Percentiles rank a stretch among this genome's conserved stretches.
These are phyloP conservation scores for Guadua angustifolia DNA, from an alignment of 176 grass and related monocot species.

Conservation along the genomic window DNA sequence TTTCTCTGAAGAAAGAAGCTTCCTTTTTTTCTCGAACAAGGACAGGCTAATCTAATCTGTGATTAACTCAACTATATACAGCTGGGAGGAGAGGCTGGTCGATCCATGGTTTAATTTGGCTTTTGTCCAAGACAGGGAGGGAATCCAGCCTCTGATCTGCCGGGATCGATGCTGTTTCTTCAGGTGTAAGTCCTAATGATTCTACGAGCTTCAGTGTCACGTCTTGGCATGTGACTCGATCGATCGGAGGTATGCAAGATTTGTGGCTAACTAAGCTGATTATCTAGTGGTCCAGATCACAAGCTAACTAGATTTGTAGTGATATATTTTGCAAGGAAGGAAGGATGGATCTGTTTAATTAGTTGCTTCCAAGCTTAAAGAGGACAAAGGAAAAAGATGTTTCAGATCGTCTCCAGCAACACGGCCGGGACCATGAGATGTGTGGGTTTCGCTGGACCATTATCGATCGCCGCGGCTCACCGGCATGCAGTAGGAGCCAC, in stretches of 20 bases:
- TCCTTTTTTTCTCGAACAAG: slow-evolving; percentile 40
- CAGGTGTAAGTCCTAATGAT: slow-evolving; percentile 55
- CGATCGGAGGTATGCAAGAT: not conserved
- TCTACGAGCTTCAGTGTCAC: slow-evolving; percentile 48
- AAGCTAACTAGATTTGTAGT: slow-evolving; percentile 39
- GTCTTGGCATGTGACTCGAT: slow-evolving; percentile 48
- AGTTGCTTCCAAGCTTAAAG: slow-evolving; percentile 51
- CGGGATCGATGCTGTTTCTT: slow-evolving; percentile 55
- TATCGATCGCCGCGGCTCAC: slow-evolving; percentile 29
- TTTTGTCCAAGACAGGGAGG: slow-evolving; percentile 26
- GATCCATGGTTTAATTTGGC: not conserved
- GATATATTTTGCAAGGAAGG: slow-evolving; percentile 40
- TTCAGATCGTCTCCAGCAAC: slow-evolving; percentile 32
- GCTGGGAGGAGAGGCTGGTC: not conserved
- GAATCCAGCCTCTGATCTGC: slow-evolving; percentile 42
- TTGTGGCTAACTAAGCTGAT: slow-evolving; percentile 32
- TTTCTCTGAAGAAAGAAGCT: slow-evolving; percentile 61
- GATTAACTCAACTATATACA: slow-evolving; percentile 19
- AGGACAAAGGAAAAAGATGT: slow-evolving; percentile 42
- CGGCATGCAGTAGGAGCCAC: slow-evolving; percentile 10
- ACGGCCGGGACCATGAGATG: slow-evolving; percentile 41
- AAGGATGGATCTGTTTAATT: slow-evolving; percentile 40
- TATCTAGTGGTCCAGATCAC: slow-evolving; percentile 46
- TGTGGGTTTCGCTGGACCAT: slow-evolving; percentile 43
- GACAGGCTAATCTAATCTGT: slow-evolving; percentile 39